Percentiles rank a stretch among this genome's conserved stretches.
Conservation (phyloP, 1,139 yeast genomes). For the Saccharomyces hybrid region DNA sequence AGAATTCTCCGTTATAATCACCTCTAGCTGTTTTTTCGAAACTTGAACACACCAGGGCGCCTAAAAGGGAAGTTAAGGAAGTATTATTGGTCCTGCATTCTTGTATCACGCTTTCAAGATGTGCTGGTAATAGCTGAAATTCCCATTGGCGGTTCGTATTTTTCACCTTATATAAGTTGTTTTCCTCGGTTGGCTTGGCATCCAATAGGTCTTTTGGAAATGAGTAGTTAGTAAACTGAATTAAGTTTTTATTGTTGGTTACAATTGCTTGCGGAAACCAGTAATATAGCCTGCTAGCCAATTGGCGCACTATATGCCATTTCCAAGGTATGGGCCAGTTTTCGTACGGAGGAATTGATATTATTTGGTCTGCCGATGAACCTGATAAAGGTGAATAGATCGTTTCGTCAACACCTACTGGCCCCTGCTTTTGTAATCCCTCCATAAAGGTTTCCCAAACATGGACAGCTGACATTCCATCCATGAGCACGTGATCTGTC, state of each 20-base stretch:
- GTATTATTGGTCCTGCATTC: conserved; percentile 19
- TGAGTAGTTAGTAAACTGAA: conserved; percentile 16
- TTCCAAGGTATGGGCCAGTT: conserved; percentile 14
- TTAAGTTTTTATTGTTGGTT: conserved; percentile 7
- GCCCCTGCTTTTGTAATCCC: conserved; percentile 4
- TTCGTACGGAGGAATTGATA: conserved; percentile 16
- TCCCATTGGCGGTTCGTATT: conserved; percentile 18
- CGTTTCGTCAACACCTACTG: background rate
- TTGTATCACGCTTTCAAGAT: conserved; percentile 10
- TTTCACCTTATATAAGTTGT: conserved; percentile 9
- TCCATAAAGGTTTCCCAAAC: conserved; percentile 18
- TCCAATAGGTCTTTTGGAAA: conserved; percentile 14
- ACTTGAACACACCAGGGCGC: conserved; percentile 14
- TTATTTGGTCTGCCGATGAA: background rate
- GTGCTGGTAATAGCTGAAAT: conserved; percentile 12
- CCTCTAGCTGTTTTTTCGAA: conserved; percentile 8
- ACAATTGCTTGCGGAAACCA: conserved; percentile 11
- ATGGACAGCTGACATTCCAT: conserved; percentile 24
- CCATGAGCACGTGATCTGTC: conserved; percentile 25
- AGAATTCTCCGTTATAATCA: conserved; percentile 11
- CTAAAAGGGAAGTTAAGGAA: conserved; percentile 22
- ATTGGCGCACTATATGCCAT: conserved; percentile 13
- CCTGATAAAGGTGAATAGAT: background rate
- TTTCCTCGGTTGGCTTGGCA: background rate
- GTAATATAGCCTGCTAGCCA: conserved; percentile 10